A percentile compares a stretch with the other conserved stretches of the same genome.
These are phyloP conservation scores for Candida schatavii DNA, from an alignment of 805 yeast genomes.

Conservation along the genomic window DNA sequence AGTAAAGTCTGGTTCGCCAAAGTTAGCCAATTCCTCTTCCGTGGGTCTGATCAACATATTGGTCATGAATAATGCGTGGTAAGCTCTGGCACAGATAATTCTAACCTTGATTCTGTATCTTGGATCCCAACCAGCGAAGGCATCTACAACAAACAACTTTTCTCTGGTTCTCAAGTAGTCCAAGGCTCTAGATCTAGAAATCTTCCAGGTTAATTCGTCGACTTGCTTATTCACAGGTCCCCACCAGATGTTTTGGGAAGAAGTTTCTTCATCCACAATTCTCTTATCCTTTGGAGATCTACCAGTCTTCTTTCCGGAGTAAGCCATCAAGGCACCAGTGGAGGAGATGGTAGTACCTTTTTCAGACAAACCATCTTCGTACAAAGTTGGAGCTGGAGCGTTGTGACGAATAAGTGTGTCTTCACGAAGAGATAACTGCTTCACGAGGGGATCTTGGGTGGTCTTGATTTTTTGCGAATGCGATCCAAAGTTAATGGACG, in stretches of 20 bases:
- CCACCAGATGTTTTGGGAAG: conserved; percentile 92
- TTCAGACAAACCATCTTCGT: conserved; percentile 92
- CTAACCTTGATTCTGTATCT: conserved; percentile 94
- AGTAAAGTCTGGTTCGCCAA: conserved; percentile 97
- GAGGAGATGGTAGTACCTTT: conserved; percentile 88
- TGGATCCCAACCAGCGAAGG: conserved; percentile 99
- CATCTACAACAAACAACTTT: conserved; percentile 91
- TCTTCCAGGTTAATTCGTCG: conserved; percentile 90
- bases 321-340: conserved; percentile 93
- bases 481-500: conserved; percentile 39
- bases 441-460: conserved; percentile 39
- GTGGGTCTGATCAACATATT: conserved; percentile 97
- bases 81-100: conserved; percentile 96
- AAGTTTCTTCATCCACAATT: conserved; percentile 90
- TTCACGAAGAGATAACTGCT: conserved; percentile 46
- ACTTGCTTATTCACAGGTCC: conserved; percentile 98
- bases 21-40: conserved; percentile 77
- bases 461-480: conserved; percentile 37
- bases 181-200: conserved; percentile 93
- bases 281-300: conserved; percentile 98
- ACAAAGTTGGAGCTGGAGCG: conserved; percentile 87
- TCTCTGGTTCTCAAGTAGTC: conserved; percentile 96
- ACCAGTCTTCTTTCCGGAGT: conserved; percentile 94
- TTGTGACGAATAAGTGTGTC: conserved; percentile 80
- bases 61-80: conserved; percentile 97